Base-by-base conservation (phyloP, 306 rosid species). In the Aeschynomene evenia region DNA sequence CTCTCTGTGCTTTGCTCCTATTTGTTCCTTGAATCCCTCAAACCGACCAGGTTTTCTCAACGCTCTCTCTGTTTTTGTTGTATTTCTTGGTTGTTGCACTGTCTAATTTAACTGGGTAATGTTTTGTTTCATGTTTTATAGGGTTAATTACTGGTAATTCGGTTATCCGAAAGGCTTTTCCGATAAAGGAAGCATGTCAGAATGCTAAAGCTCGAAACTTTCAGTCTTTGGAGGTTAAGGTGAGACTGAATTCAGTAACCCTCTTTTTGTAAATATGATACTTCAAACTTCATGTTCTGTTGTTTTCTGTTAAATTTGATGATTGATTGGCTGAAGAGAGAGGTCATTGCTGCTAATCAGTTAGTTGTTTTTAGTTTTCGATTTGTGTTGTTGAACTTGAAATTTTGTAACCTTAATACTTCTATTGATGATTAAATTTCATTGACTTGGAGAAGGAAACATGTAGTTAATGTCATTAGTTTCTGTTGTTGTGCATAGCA, bases 201-300 rank as follows among this genome's bases (percentile, higher is more conserved):
- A 71, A 70, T 79, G 79, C 97, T 36, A 85, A 84, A 74, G 82
- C 81, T 80, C 59, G 80, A 55, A 87, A 60, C 56, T 71, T 85
- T 66, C 88, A 73, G 70, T 85, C 92, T 62, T 85, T 87, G 80
- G 83, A 78, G 75, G 85, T 83, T 42, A 91, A 95, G 99, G 99
- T 89, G 75, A 75, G 80, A 53, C 51, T 53, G 40, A 54, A 53
- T 81, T 63, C 11, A 29, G 68, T 20, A 31, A 19, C 53, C 57
- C 45, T n/a, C 56, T 16, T 68, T 56, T 29, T 64, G 29, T 64
- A 65, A 59, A 22, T 33, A 14, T 42, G 36, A 33, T 50, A 51
- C 39, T 48, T 21, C 26, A 33, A 40, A 51, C 39, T 48, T 21
- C 26, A 11, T 37, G 22, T 24, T 50, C 20, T 29, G 1, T 50